Conservation (phyloP, 441 rosid genomes). For the Heliophila coronopifolia region DNA sequence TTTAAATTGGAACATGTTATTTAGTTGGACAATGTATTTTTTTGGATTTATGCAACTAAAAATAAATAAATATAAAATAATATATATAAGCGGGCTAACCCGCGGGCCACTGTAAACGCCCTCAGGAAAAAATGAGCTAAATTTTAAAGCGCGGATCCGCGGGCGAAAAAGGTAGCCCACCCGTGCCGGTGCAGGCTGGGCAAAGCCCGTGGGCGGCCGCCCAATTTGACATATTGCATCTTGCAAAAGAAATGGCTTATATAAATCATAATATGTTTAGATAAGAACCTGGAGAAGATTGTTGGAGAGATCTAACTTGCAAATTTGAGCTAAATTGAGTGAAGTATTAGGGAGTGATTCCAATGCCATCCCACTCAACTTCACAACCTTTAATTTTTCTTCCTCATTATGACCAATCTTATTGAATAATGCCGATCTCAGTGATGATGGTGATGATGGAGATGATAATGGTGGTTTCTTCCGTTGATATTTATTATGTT, state of each 20-base stretch:
- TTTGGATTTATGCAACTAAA: too few species aligned
- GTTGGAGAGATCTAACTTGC: constrained; percentile 74
- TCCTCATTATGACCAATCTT: constrained; percentile 25
- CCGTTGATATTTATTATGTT: background rate
- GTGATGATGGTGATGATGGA: constrained; percentile 21
- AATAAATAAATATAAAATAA: too few species aligned
- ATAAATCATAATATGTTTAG: background rate
- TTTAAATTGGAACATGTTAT: too few species aligned
- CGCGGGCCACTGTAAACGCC: too few species aligned
- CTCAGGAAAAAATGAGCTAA: too few species aligned
- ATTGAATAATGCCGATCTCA: constrained; percentile 24
- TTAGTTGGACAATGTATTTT: too few species aligned
- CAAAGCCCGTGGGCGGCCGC: too few species aligned
- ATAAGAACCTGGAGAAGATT: constrained; percentile 63
- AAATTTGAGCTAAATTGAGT: constrained; percentile 52
- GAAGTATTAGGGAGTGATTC: constrained; percentile 56
- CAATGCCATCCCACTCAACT: constrained; percentile 64
- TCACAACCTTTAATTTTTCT: constrained; percentile 43
- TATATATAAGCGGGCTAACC: too few species aligned
- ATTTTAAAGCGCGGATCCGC: too few species aligned
- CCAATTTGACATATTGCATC: background rate
- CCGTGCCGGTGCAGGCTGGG: too few species aligned
- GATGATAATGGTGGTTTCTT: constrained; percentile 14
- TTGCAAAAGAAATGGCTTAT: background rate
- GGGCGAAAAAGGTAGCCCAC: too few species aligned